Base-by-base conservation (phyloP, 2,329 filamentous ascomycete species). In the Hypoxylon sp. region DNA sequence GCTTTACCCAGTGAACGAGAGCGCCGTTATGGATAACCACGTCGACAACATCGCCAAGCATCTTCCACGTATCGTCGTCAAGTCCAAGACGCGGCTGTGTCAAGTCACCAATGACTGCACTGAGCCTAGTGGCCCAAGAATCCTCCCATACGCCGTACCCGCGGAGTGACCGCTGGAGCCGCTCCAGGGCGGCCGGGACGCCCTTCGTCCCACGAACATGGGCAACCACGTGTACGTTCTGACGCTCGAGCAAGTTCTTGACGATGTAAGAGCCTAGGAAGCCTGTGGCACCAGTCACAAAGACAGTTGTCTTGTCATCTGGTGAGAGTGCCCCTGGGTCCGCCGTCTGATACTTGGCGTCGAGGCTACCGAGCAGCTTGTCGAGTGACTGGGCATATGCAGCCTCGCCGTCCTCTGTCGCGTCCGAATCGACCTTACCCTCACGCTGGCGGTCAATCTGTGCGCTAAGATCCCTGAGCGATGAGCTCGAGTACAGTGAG, bases 241-340 rank as follows among this genome's bases (percentile, higher is more conserved):
- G 77, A 17, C 80, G 84, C 13, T 85, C 85, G 1, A 97, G 82
- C 1, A 97, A 78, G 57, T 97, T 92, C 57, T 85, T 85, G 32
- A 96, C 80, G 10, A 97, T 81, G 73, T 93, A 96, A 0, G 91
- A 86, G 26, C 94, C 94, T 20, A 97, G 78, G 81, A 97, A 97
- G 1, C 94, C 94, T 4, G 93, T 97, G 3, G 92, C 93, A 44
- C 94, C 94, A 2, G 94, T 97, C 4, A 97, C 79, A 76, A 97
- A 91, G 10, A 95, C 83, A 0, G 89, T 93, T 30, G 81, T 70
- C 2, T 32, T 28, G 24, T 48, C 52, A 19, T 69, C 37, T 17
- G 66, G 41, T 6, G 19, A 46, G 2, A 72, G 57, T 4, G 65
- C 60, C n/a, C 58, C 66, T 5, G 63, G 60, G 34, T 73, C 67